These are phyloP conservation scores for Marasmius fiardii DNA, from an alignment of 1,284 basidiomycete species.

Conservation along the genomic window DNA sequence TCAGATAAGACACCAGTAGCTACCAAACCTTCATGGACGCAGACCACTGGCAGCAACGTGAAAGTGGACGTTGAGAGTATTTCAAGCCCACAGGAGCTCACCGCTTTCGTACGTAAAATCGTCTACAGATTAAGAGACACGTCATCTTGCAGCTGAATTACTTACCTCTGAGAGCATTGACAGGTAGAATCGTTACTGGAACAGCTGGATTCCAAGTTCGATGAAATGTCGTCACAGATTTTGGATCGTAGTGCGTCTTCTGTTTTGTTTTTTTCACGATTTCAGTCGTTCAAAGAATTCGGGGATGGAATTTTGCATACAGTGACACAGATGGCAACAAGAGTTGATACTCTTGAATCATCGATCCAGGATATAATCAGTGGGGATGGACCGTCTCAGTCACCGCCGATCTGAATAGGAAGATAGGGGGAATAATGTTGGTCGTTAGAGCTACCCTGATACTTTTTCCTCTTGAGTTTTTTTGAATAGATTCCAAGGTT, in stretches of 20 bases:
- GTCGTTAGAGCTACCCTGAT: too few relatives aligned
- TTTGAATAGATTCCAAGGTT: too few relatives aligned
- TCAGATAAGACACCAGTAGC: slow-evolving; percentile 45
- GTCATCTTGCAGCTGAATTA: slow-evolving; percentile 3
- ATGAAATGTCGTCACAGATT: slow-evolving; percentile 81
- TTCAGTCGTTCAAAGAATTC: slow-evolving; percentile 12
- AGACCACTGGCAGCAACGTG: slow-evolving; percentile 29
- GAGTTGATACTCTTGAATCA: slow-evolving; percentile 78
- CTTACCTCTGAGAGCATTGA: neutral
- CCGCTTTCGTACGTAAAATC: slow-evolving; percentile 70
- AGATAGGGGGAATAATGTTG: too few relatives aligned
- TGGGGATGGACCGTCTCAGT: slow-evolving; percentile 54
- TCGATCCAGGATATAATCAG: slow-evolving; percentile 84
- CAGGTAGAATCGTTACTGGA: slow-evolving; percentile 78
- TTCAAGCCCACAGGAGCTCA: slow-evolving; percentile 79
- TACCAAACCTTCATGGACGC: slow-evolving; percentile 28
- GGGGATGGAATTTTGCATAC: neutral
- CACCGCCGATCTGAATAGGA: slow-evolving; percentile 26
- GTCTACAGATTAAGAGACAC: too few relatives aligned
- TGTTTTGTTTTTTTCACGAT: slow-evolving; percentile 3
- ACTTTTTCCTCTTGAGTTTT: too few relatives aligned
- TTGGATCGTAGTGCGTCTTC: slow-evolving; percentile 68
- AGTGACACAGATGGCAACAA: slow-evolving; percentile 83
- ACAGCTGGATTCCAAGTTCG: slow-evolving; percentile 76
- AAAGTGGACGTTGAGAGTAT: slow-evolving; percentile 51